Evolutionary conservation across 768 basidiomycete species (phyloP), one percentile per base, ranked within the genome.

Genomic region (Boletus subcaerulescens): DNA sequence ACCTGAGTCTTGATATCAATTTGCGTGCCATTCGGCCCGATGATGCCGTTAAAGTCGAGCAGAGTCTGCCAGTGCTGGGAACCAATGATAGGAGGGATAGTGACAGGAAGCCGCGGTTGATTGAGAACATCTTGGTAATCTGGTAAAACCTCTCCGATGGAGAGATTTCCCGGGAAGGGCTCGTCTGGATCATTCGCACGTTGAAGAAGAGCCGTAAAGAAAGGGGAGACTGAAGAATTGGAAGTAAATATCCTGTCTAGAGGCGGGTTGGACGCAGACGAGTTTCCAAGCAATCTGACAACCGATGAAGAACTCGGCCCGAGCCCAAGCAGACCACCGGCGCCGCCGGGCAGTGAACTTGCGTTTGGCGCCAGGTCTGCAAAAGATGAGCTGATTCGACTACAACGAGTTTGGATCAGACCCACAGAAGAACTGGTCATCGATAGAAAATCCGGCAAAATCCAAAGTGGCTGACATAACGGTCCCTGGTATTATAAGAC

Each of bases 211-310:
- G 90, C 72, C 0, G 86, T 80, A 52, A 91, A 73, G 57, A 72
- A 81, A 64, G 87, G 86, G 0, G 84, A 78, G 2, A 81, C 72
- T 18, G 80, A 72, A 10, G 71, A 69, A 62, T 89, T 77, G 59
- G 83, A 79, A 8, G 70, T 65, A 66, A 91, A 90, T 56, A 88
- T 83, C 42, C 82, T 77, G 70, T 87, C 83, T 10, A 88, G 73
- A 35, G 84, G 75, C 0, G 84, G 71, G 56, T 81, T 78, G 5
- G 82, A 85, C 0, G 69, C 63, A 13, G 72, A 42, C 20, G 70
- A 60, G 8, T 69, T 58, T 15, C 77, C 62, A 29, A 68, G 58
- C 41, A 62, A 43, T 50, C 76, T 70, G 50, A 89, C 68, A 33
- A 65, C 73, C 3, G 81, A 89, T 38, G 74, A 81, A 18, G 71